Evolutionary conservation across 2,329 filamentous ascomycete species (phyloP).

Genomic region (Kalmusia sp.): DNA sequence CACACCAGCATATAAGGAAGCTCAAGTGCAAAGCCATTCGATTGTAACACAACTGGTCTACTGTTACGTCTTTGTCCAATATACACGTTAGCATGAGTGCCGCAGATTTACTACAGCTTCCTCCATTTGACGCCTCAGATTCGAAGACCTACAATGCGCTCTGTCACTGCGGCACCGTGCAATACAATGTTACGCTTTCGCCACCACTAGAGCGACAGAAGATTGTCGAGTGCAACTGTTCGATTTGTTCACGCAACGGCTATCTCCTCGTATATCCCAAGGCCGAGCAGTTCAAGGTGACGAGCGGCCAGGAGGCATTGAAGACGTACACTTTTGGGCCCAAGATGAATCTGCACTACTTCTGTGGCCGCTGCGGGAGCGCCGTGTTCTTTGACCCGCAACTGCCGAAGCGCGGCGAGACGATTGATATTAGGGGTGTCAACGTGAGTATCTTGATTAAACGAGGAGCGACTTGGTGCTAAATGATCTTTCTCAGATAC

Average conservation of each 20-base stretch:
- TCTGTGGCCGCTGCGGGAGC: slow-evolving; percentile 36
- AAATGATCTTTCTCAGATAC: slow-evolving; percentile 16
- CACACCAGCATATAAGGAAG: not conserved
- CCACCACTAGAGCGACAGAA: slow-evolving; percentile 56
- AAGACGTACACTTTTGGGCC: slow-evolving; percentile 33
- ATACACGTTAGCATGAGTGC: slow-evolving; percentile 19
- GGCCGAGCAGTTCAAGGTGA: slow-evolving; percentile 29
- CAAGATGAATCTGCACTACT: slow-evolving; percentile 34
- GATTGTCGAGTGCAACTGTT: slow-evolving; percentile 61
- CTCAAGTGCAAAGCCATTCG: not conserved
- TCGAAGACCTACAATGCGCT: slow-evolving; percentile 55
- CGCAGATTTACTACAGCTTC: slow-evolving; percentile 15
- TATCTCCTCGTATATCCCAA: slow-evolving; percentile 56
- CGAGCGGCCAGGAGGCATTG: slow-evolving; percentile 31
- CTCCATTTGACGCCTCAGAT: slow-evolving; percentile 24
- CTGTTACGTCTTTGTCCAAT: not conserved
- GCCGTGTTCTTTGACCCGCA: slow-evolving; percentile 37
- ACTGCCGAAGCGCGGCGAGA: slow-evolving; percentile 28
- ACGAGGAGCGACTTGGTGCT: not conserved
- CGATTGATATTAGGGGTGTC: slow-evolving; percentile 30
- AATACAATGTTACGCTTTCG: slow-evolving; percentile 57
- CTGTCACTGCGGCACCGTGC: slow-evolving; percentile 62
- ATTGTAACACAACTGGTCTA: not conserved
- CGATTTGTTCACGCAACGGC: slow-evolving; percentile 58
- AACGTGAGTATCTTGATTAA: slow-evolving; percentile 30